These are phyloP conservation scores for Catharanthus roseus DNA, from an alignment of 257 asterid species.

Conservation along the genomic window DNA sequence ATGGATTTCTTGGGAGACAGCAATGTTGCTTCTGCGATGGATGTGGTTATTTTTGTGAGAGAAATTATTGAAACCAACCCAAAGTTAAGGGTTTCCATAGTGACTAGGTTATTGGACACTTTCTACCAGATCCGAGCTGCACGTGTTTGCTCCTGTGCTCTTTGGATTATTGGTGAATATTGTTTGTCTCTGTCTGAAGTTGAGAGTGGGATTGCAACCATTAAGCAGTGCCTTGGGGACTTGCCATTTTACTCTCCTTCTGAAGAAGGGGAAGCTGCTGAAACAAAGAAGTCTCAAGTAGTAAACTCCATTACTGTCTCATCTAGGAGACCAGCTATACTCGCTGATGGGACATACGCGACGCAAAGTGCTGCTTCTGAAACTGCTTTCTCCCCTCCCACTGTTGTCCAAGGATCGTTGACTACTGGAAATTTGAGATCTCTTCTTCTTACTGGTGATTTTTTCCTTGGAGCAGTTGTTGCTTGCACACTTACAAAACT, in stretches of 20 bases:
- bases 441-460: slow-evolving; percentile 87
- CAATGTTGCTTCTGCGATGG: slow-evolving; percentile 88
- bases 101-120: slow-evolving; percentile 77
- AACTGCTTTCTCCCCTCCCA: slow-evolving; percentile 75
- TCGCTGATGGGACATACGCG: slow-evolving; percentile 95
- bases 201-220: slow-evolving; percentile 76
- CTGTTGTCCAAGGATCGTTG: slow-evolving; percentile 69
- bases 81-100: slow-evolving; percentile 80
- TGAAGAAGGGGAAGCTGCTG: slow-evolving; percentile 73
- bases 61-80: slow-evolving; percentile 95
- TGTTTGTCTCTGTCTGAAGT: slow-evolving; percentile 83
- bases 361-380: slow-evolving; percentile 99
- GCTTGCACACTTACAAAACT: slow-evolving; percentile 88
- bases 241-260: slow-evolving; percentile 74
- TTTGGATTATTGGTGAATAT: slow-evolving; percentile 95
- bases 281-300: slow-evolving; percentile 71
- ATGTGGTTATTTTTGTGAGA: slow-evolving; percentile 76
- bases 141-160: slow-evolving; percentile 88
- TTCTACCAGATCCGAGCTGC: slow-evolving; percentile 93
- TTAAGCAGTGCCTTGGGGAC: slow-evolving; percentile 93
- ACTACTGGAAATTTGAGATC: slow-evolving; percentile 72
- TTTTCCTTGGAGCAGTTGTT: slow-evolving; percentile 89
- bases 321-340: slow-evolving; percentile 90
- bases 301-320: slow-evolving; percentile 71
- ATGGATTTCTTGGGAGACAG: slow-evolving; percentile 98